Conservation (phyloP, 352 stramenopile species). For the Pythium aristosporum region DNA sequence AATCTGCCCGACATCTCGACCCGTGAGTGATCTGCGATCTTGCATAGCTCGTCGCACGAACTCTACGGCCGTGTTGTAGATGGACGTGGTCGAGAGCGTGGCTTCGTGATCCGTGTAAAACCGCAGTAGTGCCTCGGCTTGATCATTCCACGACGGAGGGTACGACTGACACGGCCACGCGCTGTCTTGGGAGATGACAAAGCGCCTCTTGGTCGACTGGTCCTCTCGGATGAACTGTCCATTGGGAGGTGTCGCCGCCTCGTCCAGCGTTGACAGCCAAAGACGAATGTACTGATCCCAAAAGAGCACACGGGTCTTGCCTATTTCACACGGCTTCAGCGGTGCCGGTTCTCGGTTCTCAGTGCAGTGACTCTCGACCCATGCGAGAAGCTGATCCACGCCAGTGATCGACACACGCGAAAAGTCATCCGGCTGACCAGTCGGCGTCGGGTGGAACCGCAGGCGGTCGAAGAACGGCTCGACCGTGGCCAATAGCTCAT, state of each 20-base stretch:
- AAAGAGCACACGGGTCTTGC: constrained; percentile 7
- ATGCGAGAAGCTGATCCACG: not conserved
- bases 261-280: constrained; percentile 20
- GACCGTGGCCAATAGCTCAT: constrained; percentile 12
- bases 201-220: not conserved
- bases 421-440: constrained; percentile 12
- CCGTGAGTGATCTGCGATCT: constrained; percentile 12
- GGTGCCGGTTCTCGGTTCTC: not conserved
- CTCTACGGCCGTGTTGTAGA: not conserved
- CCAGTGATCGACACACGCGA: constrained; percentile 7
- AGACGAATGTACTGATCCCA: constrained; percentile 17
- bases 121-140: not conserved
- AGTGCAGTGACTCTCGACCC: not conserved
- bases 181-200: not conserved
- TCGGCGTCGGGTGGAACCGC: constrained; percentile 18
- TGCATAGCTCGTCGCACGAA: not conserved
- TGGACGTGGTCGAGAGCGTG: not conserved
- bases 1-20: constrained; percentile 14
- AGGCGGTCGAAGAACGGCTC: constrained; percentile 18
- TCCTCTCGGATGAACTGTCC: constrained; percentile 1
- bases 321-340: not conserved
- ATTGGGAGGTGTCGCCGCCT: constrained; percentile 1
- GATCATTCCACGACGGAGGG: not conserved
- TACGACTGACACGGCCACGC: constrained; percentile 18
- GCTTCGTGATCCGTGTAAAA: not conserved